Conservation (phyloP, 163 green algal genomes). For the Prototheca cutis region DNA sequence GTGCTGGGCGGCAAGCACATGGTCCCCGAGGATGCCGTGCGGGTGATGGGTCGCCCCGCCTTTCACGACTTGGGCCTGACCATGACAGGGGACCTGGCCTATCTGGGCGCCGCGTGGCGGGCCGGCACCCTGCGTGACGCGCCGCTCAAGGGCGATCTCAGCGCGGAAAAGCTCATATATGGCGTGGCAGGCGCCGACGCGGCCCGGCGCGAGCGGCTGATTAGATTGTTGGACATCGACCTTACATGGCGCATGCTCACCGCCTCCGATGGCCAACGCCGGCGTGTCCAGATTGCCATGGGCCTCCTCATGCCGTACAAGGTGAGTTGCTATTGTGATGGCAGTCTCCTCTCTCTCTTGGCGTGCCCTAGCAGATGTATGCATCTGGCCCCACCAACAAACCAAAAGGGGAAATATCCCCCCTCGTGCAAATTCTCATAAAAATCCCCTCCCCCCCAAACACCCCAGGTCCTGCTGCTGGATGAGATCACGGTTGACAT, state of each 20-base stretch:
- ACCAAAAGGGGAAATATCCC: too few relatives aligned
- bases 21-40: constrained; percentile 61
- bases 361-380: too few relatives aligned
- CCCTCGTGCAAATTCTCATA: too few relatives aligned
- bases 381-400: too few relatives aligned
- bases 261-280: constrained; percentile 93
- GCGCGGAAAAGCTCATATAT: constrained; percentile 84
- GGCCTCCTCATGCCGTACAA: constrained; percentile 84
- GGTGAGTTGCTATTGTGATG: too few relatives aligned
- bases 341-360: too few relatives aligned
- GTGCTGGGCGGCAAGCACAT: constrained; percentile 93
- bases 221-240: constrained; percentile 87
- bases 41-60: constrained; percentile 72
- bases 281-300: constrained; percentile 90
- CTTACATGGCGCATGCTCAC: constrained; percentile 83
- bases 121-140: constrained; percentile 45
- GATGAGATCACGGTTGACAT: constrained; percentile 98
- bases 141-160: constrained; percentile 82
- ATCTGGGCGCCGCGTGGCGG: constrained; percentile 83
- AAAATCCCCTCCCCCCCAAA: too few relatives aligned
- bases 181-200: constrained; percentile 72
- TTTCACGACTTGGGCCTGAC: constrained; percentile 87
- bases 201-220: constrained; percentile 48
- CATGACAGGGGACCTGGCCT: constrained; percentile 71
- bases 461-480: constrained; percentile 70